Evolutionary conservation across 2,329 filamentous ascomycete genomes (phyloP).

Genomic region (Nigrospora osmanthi): DNA sequence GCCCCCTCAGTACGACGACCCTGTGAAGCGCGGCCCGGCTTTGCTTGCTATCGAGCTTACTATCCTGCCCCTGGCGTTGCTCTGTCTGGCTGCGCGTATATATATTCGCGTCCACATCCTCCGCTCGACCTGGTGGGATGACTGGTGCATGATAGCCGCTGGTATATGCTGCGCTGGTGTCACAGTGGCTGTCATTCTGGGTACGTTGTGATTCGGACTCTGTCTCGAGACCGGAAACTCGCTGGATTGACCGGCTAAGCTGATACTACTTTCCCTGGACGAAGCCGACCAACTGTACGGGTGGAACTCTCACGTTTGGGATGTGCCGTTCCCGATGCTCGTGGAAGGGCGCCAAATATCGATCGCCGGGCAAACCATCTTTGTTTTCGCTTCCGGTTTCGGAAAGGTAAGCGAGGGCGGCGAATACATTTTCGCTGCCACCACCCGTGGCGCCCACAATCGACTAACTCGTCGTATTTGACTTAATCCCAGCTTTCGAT

Average conservation of each 20-base stretch:
- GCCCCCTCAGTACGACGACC: conserved; percentile 26
- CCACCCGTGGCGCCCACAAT: too few species aligned
- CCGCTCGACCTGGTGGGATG: conserved; percentile 25
- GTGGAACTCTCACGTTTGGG: conserved; percentile 30
- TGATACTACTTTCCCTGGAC: too few species aligned
- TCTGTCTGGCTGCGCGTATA: conserved; percentile 25
- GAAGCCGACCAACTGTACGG: conserved; percentile 23
- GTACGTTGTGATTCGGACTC: too few species aligned
- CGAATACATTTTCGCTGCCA: too few species aligned
- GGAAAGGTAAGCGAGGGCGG: not conserved
- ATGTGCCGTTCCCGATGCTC: conserved; percentile 18
- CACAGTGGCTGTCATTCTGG: conserved; percentile 15
- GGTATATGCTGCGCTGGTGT: conserved; percentile 9
- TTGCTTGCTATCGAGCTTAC: conserved; percentile 28
- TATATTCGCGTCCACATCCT: conserved; percentile 27
- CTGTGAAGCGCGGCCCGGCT: conserved; percentile 25
- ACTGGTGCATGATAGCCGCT: conserved; percentile 32
- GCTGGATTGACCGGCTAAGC: too few species aligned
- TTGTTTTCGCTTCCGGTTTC: conserved; percentile 27
- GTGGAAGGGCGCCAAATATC: conserved; percentile 27
- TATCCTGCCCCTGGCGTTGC: conserved; percentile 23
- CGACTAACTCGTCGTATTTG: too few species aligned
- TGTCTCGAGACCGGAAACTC: too few species aligned
- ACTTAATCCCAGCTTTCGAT: conserved; percentile 25
- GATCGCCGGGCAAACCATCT: conserved; percentile 29